phyloP scores from a whole-genome alignment of 1,284 basidiomycete species.

The Puccinia polysora region DNA sequence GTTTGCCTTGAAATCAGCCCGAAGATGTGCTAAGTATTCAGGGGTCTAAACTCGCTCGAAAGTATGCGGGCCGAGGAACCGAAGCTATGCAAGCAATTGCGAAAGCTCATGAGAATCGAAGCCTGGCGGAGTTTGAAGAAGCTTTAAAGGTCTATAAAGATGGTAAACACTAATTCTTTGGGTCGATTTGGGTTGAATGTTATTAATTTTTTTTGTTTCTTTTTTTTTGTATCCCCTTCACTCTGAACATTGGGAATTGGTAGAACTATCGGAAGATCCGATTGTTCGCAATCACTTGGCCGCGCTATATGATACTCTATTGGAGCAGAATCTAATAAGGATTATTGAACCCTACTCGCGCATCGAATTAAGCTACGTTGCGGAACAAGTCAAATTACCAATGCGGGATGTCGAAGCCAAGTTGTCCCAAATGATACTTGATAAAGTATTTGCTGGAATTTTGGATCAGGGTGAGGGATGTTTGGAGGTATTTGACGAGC shows the following conservation, averaged over 20 bases:
- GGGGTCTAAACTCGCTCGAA: slow-evolving; percentile 76
- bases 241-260: slow-evolving; percentile 19
- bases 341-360: slow-evolving; percentile 92
- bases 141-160: slow-evolving; percentile 79
- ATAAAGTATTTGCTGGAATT: slow-evolving; percentile 88
- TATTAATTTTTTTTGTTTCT: too few species aligned
- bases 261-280: slow-evolving; percentile 85
- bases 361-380: slow-evolving; percentile 84
- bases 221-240: slow-evolving; percentile 28
- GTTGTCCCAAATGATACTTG: slow-evolving; percentile 98
- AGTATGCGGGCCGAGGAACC: slow-evolving; percentile 73
- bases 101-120: slow-evolving; percentile 82
- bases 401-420: slow-evolving; percentile 86
- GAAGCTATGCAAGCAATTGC: slow-evolving; percentile 94
- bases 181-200: neutral
- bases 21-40: slow-evolving; percentile 85
- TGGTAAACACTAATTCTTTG: slow-evolving; percentile 58
- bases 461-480: slow-evolving; percentile 91
- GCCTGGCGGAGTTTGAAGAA: slow-evolving; percentile 81
- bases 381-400: slow-evolving; percentile 81
- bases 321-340: slow-evolving; percentile 88
- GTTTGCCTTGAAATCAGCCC: slow-evolving; percentile 61
- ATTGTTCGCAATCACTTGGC: slow-evolving; percentile 93
- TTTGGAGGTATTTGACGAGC: slow-evolving; percentile 56
- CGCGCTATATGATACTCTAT: slow-evolving; percentile 84